Conservation (phyloP, 2,329 filamentous ascomycete species). For the Colletotrichum brevisporum region DNA sequence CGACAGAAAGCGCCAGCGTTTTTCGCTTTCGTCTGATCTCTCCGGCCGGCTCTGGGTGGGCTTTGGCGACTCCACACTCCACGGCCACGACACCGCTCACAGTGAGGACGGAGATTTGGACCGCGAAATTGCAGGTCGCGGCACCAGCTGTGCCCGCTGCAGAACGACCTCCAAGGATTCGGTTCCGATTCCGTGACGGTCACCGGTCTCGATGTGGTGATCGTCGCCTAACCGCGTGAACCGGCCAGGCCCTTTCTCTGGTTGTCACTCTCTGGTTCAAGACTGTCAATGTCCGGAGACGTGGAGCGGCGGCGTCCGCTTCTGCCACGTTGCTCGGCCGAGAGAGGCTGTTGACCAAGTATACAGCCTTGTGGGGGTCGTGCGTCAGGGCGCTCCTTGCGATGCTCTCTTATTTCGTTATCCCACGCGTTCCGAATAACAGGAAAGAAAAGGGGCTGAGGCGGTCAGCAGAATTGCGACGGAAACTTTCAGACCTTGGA, state of each 20-base stretch:
- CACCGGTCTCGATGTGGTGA: constrained; percentile 8
- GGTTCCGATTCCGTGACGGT: neutral
- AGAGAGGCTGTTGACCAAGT: constrained; percentile 12
- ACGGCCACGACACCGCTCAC: constrained; percentile 2
- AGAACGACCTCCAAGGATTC: constrained; percentile 15
- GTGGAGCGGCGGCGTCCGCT: constrained; percentile 8
- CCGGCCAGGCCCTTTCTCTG: neutral
- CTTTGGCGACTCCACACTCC: constrained; percentile 20
- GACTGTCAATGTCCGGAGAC: constrained; percentile 14
- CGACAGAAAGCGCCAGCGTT: no score
- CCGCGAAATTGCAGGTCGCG: constrained; percentile 30
- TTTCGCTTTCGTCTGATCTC: constrained; percentile 38
- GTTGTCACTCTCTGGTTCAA: neutral
- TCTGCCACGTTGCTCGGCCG: constrained; percentile 24
- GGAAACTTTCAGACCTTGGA: constrained; percentile 4
- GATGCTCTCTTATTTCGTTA: constrained; percentile 17
- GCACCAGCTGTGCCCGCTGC: constrained; percentile 26
- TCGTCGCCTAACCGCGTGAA: constrained; percentile 23
- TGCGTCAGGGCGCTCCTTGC: constrained; percentile 28
- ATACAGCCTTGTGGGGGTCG: constrained; percentile 35
- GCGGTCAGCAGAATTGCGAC: constrained; percentile 17
- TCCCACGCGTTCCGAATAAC: constrained; percentile 1
- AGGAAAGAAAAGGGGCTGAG: constrained; percentile 19
- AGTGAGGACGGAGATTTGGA: neutral
- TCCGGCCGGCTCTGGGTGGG: constrained; percentile 16